Evolutionary conservation across 2,329 filamentous ascomycete genomes (phyloP).

Genomic region (Fusarium tupiense): DNA sequence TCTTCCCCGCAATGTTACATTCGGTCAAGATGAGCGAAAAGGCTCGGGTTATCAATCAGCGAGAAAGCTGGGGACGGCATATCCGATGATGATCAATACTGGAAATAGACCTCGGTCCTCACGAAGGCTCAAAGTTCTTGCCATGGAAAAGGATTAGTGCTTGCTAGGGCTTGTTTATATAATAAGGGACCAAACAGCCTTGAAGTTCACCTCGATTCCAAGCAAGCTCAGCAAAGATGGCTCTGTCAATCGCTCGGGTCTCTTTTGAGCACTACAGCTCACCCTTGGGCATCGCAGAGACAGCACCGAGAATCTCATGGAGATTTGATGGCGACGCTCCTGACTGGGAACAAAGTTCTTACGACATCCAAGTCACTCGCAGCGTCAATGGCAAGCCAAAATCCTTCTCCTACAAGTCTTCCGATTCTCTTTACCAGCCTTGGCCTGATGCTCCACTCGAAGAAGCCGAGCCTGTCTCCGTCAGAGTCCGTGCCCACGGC

Average conservation of each 20-base stretch:
- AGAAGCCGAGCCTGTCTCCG: constrained; percentile 45
- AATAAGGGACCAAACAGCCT: rapidly evolving
- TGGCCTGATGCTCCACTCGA: constrained; percentile 54
- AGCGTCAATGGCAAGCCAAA: neutral
- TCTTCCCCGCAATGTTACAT: neutral
- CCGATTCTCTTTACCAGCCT: constrained; percentile 53
- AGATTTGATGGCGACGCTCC: constrained; percentile 51
- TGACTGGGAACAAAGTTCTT: constrained; percentile 56
- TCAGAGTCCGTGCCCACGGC: constrained; percentile 50
- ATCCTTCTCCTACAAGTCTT: constrained; percentile 45
- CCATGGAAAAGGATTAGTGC: neutral
- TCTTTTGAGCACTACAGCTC: constrained; percentile 55
- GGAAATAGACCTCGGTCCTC: neutral
- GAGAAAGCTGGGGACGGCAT: neutral
- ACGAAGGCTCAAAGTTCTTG: neutral
- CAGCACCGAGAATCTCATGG: constrained; percentile 58
- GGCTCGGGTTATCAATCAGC: neutral
- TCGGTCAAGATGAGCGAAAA: neutral
- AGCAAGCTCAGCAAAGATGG: constrained; percentile 39
- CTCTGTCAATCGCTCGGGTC: constrained; percentile 51
- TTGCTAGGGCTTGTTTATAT: neutral
- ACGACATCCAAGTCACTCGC: constrained; percentile 54
- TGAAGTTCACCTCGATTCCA: rapidly evolving
- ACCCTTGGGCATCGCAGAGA: constrained; percentile 56
- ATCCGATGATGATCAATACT: neutral